Percentiles rank a stretch among this genome's conserved stretches.
Conservation (phyloP, 1,284 basidiomycete species). For the Stygiomarasmius scandens region DNA sequence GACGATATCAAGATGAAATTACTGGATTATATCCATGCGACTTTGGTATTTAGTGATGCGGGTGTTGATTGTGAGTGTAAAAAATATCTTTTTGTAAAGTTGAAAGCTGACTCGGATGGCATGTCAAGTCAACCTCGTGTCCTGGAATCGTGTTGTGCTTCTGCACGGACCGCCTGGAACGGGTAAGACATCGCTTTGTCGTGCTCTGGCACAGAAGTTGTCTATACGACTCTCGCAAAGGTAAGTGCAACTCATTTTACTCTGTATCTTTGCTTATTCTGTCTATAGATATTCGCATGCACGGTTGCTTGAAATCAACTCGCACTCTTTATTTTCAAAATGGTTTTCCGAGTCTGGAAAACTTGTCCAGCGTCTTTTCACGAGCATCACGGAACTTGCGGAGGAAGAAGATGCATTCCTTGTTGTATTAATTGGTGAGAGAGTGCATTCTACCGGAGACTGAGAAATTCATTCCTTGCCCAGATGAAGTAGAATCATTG, state of each 20-base stretch:
- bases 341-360: slow-evolving; percentile 99
- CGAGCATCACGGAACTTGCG: slow-evolving; percentile 83
- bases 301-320: slow-evolving; percentile 95
- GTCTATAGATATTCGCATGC: slow-evolving; percentile 76
- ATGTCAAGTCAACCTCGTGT: slow-evolving; percentile 79
- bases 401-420: slow-evolving; percentile 93
- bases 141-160: slow-evolving; percentile 94
- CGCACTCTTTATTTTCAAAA: slow-evolving; percentile 92
- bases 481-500: slow-evolving; percentile 96
- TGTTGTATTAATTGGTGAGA: slow-evolving; percentile 88
- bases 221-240: slow-evolving; percentile 86
- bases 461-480: slow-evolving; percentile 7
- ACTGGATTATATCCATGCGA: slow-evolving; percentile 93
- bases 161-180: slow-evolving; percentile 98
- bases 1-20: slow-evolving; percentile 89
- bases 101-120: slow-evolving; percentile 10
- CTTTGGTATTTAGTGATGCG: slow-evolving; percentile 86
- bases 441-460: slow-evolving; percentile 1
- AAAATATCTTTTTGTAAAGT: slow-evolving; percentile 2
- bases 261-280: not conserved
- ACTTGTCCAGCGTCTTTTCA: slow-evolving; percentile 93
- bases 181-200: slow-evolving; percentile 95
- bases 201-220: slow-evolving; percentile 94
- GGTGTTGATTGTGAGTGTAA: slow-evolving; percentile 77
- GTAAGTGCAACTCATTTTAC: slow-evolving; percentile 41